Base-by-base conservation (phyloP, 208 protist species). In the Trypanosoma melophagium region DNA sequence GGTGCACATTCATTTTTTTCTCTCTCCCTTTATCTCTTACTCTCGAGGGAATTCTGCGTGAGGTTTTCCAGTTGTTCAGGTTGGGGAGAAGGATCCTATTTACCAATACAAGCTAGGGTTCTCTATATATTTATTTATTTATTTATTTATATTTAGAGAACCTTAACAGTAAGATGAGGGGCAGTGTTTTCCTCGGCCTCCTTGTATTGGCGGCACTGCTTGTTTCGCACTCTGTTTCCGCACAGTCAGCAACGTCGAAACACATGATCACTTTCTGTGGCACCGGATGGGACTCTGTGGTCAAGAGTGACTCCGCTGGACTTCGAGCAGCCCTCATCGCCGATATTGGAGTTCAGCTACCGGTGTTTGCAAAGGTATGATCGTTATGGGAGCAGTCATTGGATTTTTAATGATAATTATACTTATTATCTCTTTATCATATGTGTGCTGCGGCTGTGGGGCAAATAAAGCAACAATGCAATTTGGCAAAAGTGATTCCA, bases 221-320 rank as follows among this genome's bases (percentile, higher is more conserved):
- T 17, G 38, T 51, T 22, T 14, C 52, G 2, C 8, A 52, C 21
- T 13, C 31, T 17, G 47, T 31, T 38, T 57, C 17, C 5, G 61
- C 28, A 44, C 61, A 56, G 42, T 40, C 40, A 35, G 45, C 62
- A 22, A 21, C 16, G 51, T 67, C 62, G 38, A 14, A 45, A 0
- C 62, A 67, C 19, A 49, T 49, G 0, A 50, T 67, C 19, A 56
- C 16, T n/a, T 50, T 67, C 10, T 45, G 3, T 51, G 62, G 62
- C 22, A 31, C 21, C 13, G n/a, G 25, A 3, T 67, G 62, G 62
- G 62, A 21, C n/a, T 9, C 31, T 40, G 51, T 58, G 13, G 38
- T 50, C 3, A 7, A 44, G 13, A 28, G 16, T 1, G 50, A 59
- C 19, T 16, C 24, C 4, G 9, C 24, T 12, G 35, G 19, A 25